Base-by-base conservation (phyloP, 2,329 filamentous ascomycete species). In the Colletotrichum sp. region DNA sequence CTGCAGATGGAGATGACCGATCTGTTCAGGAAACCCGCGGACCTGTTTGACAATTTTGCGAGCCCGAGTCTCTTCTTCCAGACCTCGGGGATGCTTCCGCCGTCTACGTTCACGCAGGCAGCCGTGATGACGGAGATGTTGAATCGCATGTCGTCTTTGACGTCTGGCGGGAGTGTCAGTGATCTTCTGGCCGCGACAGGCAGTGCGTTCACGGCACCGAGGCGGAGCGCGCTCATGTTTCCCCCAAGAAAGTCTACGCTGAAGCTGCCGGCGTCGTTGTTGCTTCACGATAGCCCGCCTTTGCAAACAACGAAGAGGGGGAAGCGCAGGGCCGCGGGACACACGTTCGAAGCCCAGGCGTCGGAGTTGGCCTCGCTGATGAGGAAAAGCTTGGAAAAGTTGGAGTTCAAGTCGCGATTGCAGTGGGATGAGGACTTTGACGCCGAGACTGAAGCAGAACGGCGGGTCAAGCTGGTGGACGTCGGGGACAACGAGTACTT, bases 21-120 rank as follows among this genome's bases (percentile, higher is more conserved):
- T 6, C 84, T 92, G n/a, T 93, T 93, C 79, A 77, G 78, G 12
- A 79, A 77, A 0, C 90, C 91, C 0, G 80, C 80, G 1, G 82
- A 89, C 74, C 81, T 92, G 34, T 92, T 93, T 76, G 92, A 93
- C 78, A 82, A 89, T 1, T 93, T 93, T 80, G 90, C 88, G 7
- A 92, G 90, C 75, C 87, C 92, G 1, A 85, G 86, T 68, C 85
- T 93, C 2, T 89, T 93, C 79, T 93, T 93, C 79, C 89, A 90
- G 67, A 89, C 86, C 0, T 82, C 91, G 0, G 89, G 88, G 0
- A 74, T 91, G 7, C 78, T 84, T 1, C 83, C 88, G 0, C 89
- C 90, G 1, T 82, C 82, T 2, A 84, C 85, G 3, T 91, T 92
- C 77, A 78, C 82, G 73, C 79, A 84, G 52, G 76, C 80, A 1